Evolutionary conservation across 148 eudicot genomes (phyloP).

Genomic region (Agrostemma githago): DNA sequence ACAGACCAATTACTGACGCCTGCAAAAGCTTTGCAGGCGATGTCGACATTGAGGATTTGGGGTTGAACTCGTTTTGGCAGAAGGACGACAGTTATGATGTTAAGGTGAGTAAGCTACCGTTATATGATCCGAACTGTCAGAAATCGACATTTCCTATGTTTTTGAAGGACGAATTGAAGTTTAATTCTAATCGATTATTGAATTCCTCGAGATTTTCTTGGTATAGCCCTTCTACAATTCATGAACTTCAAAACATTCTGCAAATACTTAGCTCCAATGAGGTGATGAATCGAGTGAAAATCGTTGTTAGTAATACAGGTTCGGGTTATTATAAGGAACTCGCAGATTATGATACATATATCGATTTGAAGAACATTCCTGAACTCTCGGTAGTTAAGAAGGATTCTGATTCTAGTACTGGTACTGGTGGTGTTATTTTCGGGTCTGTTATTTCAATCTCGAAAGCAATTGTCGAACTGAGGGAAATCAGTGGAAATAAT

Average conservation of each 20-base stretch:
- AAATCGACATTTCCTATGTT: conserved; percentile 54
- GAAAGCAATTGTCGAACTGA: conserved; percentile 51
- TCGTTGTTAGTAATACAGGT: conserved; percentile 83
- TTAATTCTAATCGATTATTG: conserved; percentile 23
- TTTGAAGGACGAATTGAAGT: conserved; percentile 43
- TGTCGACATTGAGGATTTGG: conserved; percentile 93
- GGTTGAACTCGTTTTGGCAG: conserved; percentile 70
- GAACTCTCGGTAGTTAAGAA: conserved; percentile 53
- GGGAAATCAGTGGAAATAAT: conserved; percentile 26
- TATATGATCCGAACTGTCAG: conserved; percentile 40
- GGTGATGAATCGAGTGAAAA: conserved; percentile 31
- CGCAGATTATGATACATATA: conserved; percentile 44
- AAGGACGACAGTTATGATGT: conserved; percentile 49
- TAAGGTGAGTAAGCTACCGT: conserved; percentile 51
- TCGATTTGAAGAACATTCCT: conserved; percentile 65
- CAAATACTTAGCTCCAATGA: conserved; percentile 21
- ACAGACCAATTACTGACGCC: conserved; percentile 86
- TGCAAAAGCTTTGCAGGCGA: conserved; percentile 88
- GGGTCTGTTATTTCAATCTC: conserved; percentile 84
- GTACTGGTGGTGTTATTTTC: conserved; percentile 37
- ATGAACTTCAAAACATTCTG: conserved; percentile 55
- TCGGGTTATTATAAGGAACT: conserved; percentile 81
- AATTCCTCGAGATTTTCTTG: conserved; percentile 52
- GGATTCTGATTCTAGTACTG: conserved; percentile 14
- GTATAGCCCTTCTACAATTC: conserved; percentile 55